phyloP scores from a whole-genome alignment of 108 stramenopile species.

The Epithemia pelagica region DNA sequence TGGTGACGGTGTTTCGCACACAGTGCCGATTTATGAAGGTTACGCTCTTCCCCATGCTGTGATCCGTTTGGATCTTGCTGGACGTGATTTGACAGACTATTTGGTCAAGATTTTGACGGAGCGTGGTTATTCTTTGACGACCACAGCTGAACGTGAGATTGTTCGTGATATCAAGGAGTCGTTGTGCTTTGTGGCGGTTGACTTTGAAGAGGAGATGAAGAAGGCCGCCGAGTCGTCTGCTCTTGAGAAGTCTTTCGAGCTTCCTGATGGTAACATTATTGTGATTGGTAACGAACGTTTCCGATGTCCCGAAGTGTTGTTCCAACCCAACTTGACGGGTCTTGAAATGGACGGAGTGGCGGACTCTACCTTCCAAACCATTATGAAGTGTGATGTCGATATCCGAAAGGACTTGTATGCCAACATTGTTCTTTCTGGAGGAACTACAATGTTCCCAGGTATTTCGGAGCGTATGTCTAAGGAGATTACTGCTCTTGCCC shows the following conservation, averaged over 20 bases:
- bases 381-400: conserved; percentile 99
- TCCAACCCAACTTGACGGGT: conserved; percentile 95
- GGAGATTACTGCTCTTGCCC: conserved; percentile 95
- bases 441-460: conserved; percentile 98
- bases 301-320: conserved; percentile 91
- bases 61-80: conserved; percentile 88
- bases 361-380: conserved; percentile 97
- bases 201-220: conserved; percentile 92
- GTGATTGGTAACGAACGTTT: conserved; percentile 91
- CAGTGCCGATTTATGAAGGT: conserved; percentile 95
- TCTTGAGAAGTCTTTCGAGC: conserved; percentile 89
- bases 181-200: conserved; percentile 87
- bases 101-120: conserved; percentile 92
- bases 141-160: conserved; percentile 92
- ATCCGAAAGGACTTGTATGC: conserved; percentile 96
- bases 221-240: conserved; percentile 88
- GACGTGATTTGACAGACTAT: conserved; percentile 92
- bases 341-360: conserved; percentile 97
- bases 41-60: conserved; percentile 96
- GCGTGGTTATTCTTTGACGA: conserved; percentile 90
- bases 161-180: conserved; percentile 92
- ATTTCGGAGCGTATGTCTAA: conserved; percentile 99
- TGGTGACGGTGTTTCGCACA: conserved; percentile 93
- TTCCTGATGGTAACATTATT: conserved; percentile 92
- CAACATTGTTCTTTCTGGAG: conserved; percentile 92